Percentiles rank a stretch among this genome's conserved stretches.
Conservation (phyloP, 768 basidiomycete species). For the Boletus rufocinnamomeus region DNA sequence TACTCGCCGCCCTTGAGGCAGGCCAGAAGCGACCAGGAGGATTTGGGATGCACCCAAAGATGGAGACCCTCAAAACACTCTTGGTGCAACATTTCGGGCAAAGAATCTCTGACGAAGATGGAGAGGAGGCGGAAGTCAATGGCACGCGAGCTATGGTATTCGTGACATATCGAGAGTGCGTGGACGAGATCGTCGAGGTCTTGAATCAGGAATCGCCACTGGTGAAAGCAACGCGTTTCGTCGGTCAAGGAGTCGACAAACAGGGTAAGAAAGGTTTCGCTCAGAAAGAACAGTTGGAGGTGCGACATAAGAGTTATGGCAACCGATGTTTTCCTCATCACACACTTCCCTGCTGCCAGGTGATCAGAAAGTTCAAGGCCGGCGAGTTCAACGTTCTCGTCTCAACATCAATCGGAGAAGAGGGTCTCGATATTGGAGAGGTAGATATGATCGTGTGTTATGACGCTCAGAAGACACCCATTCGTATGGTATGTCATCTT, state of each 20-base stretch:
- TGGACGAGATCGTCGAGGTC: slow-evolving; percentile 86
- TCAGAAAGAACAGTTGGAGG: slow-evolving; percentile 91
- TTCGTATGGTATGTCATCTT: slow-evolving; percentile 76
- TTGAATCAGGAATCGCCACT: slow-evolving; percentile 77
- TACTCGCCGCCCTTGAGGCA: slow-evolving; percentile 68
- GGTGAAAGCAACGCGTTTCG: slow-evolving; percentile 80
- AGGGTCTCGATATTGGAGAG: slow-evolving; percentile 97
- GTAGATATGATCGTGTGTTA: slow-evolving; percentile 96
- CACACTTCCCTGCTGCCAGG: slow-evolving; percentile 43
- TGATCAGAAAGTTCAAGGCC: slow-evolving; percentile 82
- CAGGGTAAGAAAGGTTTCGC: slow-evolving; percentile 84
- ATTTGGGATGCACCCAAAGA: slow-evolving; percentile 83
- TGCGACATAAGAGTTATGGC: slow-evolving; percentile 36
- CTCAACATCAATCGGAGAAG: slow-evolving; percentile 96
- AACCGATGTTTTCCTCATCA: slow-evolving; percentile 8
- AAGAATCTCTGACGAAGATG: slow-evolving; percentile 44
- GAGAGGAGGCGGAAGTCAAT: slow-evolving; percentile 24
- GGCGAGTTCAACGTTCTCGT: slow-evolving; percentile 92
- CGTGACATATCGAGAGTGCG: slow-evolving; percentile 84
- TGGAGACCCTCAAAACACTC: slow-evolving; percentile 77
- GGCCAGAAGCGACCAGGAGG: slow-evolving; percentile 48
- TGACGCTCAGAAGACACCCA: slow-evolving; percentile 93
- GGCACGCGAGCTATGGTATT: slow-evolving; percentile 91
- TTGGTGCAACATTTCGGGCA: slow-evolving; percentile 74
- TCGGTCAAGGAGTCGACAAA: slow-evolving; percentile 88